Evolutionary conservation across 148 eudicot species (phyloP).

Genomic region (Persicaria tinctoria): DNA sequence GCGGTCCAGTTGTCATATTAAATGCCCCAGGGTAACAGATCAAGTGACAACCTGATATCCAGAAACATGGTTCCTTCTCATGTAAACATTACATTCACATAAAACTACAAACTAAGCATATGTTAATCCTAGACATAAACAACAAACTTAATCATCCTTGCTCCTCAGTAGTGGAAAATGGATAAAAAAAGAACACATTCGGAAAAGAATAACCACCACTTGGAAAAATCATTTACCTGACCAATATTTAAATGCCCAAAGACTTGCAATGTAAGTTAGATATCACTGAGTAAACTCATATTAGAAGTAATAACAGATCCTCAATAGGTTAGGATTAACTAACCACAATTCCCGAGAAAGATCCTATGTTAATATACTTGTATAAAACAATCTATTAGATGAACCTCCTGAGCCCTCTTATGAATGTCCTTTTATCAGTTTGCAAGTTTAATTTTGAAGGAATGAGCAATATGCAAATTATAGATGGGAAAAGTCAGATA

Average conservation of each 20-base stretch:
- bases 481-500: neutral
- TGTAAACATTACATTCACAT: neutral
- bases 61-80: neutral
- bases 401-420: neutral
- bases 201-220: neutral
- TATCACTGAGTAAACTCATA: neutral
- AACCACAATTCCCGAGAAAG: too few species aligned
- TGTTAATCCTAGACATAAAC: neutral
- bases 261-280: neutral
- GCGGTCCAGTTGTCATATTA: constrained; percentile 97
- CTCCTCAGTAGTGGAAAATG: neutral
- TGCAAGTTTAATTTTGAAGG: neutral
- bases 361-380: neutral
- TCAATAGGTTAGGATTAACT: neutral
- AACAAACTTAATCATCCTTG: neutral
- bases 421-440: neutral
- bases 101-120: neutral
- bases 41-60: constrained; percentile 73
- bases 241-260: neutral
- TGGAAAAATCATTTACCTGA: neutral
- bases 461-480: neutral
- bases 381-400: neutral
- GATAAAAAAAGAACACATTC: neutral
- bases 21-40: constrained; percentile 98
- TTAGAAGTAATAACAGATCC: neutral